Conservation (phyloP, 805 yeast species). For the Starmerella kuoi region DNA sequence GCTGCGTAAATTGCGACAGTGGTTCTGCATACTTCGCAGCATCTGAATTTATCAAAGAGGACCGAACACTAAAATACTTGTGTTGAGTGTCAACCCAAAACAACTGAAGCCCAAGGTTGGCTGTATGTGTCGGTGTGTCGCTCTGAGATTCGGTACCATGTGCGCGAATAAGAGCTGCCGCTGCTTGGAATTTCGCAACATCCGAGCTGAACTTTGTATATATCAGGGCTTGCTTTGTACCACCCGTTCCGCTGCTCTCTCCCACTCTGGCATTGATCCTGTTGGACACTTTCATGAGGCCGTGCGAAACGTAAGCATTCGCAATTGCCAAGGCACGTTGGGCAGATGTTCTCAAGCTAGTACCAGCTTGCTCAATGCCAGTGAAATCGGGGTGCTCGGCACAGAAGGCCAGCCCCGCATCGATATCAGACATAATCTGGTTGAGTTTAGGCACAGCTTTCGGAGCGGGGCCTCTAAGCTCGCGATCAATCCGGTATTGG, state of each 20-base stretch:
- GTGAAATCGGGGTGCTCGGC: slow-evolving; percentile 45
- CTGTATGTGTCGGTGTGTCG: not conserved
- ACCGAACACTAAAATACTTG: slow-evolving; percentile 13
- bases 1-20: slow-evolving; percentile 23
- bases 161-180: slow-evolving; percentile 7
- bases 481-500: slow-evolving; percentile 55
- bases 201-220: slow-evolving; percentile 20
- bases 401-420: slow-evolving; percentile 52
- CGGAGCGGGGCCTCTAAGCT: slow-evolving; percentile 60
- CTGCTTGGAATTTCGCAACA: slow-evolving; percentile 9
- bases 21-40: slow-evolving; percentile 10
- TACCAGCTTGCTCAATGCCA: slow-evolving; percentile 56
- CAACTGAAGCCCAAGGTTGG: not conserved
- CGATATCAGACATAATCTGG: slow-evolving; percentile 45
- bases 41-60: slow-evolving; percentile 4
- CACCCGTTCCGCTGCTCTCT: slow-evolving; percentile 1
- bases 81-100: slow-evolving; percentile 10
- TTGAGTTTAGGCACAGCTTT: slow-evolving; percentile 44
- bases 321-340: slow-evolving; percentile 67
- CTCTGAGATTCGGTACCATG: slow-evolving; percentile 4
- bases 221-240: slow-evolving; percentile 18
- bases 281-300: slow-evolving; percentile 26
- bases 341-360: slow-evolving; percentile 71
- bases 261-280: slow-evolving; percentile 6
- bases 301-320: slow-evolving; percentile 44